Evolutionary conservation across 768 basidiomycete genomes (phyloP), one percentile per base, ranked within the genome.

Genomic region (Antrodiella citrinella): DNA sequence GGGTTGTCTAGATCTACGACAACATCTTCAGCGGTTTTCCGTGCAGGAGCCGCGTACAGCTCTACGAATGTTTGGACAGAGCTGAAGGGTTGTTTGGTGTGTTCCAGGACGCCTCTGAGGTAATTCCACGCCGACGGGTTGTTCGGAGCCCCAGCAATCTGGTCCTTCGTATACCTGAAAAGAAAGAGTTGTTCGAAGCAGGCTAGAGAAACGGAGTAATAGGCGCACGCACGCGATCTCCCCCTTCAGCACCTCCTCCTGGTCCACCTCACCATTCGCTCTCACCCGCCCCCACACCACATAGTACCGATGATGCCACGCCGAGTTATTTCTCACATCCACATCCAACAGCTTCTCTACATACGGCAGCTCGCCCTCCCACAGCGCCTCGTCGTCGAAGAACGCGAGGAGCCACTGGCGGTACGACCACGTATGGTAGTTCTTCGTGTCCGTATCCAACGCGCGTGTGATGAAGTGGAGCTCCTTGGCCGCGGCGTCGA

Each of bases 371-470:
- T 95, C 92, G 12, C 72, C 75, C 1, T 55, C 67, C 89, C 89
- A 92, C 54, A 91, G 57, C 15, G 58, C 73, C 26, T 78, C 74
- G 50, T 82, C 74, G 58, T 84, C 81, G 72, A 94, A 94, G 62
- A 85, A 81, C 7, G 88, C 84, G 40, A 96, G 80, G 11, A 93
- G 65, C 92, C 93, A 97, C 65, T 99, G 94, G 4, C 95, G 78
- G 67, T 97, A 95, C 5, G 90, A 89, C 96, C 96, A 99, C 0
- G 96, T 98, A 66, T 98, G 95, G 65, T 99, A 99, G 71, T 99
- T 99, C 78, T 99, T 99, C 42, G 80, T 68, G 62, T 99, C 96
- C 19, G 68, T 74, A 5, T 77, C 69, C 24, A 99, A 78, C 1
- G 82, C 82, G 49, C 70, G 67, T 46, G 82, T 76, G 63, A 92